Base-by-base conservation (phyloP, 176 grass and related monocot genomes). In the Oryza meridionalis region DNA sequence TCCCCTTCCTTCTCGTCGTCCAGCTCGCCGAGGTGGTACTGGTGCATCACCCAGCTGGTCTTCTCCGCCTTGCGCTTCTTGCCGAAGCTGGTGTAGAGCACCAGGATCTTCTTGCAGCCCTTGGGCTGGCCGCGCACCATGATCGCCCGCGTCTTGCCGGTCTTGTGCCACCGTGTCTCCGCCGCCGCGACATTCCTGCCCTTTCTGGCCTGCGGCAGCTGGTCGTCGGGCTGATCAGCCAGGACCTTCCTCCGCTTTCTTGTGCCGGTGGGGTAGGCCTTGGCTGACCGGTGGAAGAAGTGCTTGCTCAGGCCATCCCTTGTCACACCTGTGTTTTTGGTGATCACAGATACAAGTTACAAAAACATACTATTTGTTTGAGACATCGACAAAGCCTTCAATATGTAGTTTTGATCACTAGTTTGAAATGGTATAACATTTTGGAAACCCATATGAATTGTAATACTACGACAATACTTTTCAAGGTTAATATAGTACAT, bases 41-140 rank as follows among this genome's bases (percentile, higher is more conserved):
- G 93, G 74, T 98, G 96, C 83, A 95, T 98, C 68, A 98, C 96
- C 96, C 96, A 98, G 72, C 93, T 98, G 17, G 96, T 98, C 84
- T 98, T 98, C 84, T 92, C 91, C 0, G 93, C 70, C 58, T 98
- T 98, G 35, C 87, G 46, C 24, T 88, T 66, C 80, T 98, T 95
- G 42, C 91, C 89, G 7, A 86, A 93, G 77, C 88, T 98, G 67
- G 78, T 92, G 87, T 95, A 98, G 26, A 98, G 66, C n/a, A 98
- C 93, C 7, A 98, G 80, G 77, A 98, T 95, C 86, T 98, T 98
- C 85, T 98, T 98, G 91, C 92, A 98, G 32, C 96, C 96, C 84
- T 87, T 92, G 66, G 88, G 89, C 11, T 15, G 66, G 17, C 85
- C 93, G 7, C 72, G 75, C 42, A 94, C 84, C 77, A 95, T 81